Conservation (phyloP, 371 early-diverging fungal genomes). For the Capniomyces stellatus region DNA sequence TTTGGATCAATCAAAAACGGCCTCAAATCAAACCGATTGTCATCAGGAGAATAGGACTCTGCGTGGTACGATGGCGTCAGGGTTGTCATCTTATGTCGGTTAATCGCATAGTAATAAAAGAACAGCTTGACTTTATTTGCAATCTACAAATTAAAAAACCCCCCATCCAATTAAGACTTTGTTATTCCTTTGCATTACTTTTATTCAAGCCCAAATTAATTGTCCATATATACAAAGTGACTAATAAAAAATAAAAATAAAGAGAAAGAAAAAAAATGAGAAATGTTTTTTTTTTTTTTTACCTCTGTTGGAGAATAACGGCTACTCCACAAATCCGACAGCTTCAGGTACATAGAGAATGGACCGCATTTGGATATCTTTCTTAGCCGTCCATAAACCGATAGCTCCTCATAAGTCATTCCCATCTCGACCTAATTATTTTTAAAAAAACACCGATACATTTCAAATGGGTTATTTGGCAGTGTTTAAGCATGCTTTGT, state of each 20-base stretch:
- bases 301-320: too few species aligned
- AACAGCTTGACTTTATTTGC: constrained; percentile 85
- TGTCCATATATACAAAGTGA: too few species aligned
- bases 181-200: too few species aligned
- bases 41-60: constrained; percentile 87
- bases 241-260: too few species aligned
- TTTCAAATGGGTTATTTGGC: too few species aligned
- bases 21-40: constrained; percentile 88
- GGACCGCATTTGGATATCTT: constrained; percentile 80
- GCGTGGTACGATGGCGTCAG: constrained; percentile 93
- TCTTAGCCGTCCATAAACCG: constrained; percentile 76
- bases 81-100: constrained; percentile 95
- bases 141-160: too few species aligned
- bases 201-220: too few species aligned
- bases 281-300: too few species aligned
- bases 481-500: too few species aligned
- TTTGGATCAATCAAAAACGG: constrained; percentile 83
- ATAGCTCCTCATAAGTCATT: constrained; percentile 88
- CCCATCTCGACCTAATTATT: constrained; percentile 65
- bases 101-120: constrained; percentile 89
- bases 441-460: too few species aligned
- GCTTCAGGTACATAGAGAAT: constrained; percentile 71
- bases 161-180: too few species aligned
- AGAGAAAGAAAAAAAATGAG: too few species aligned
- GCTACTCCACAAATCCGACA: constrained; percentile 61